Base-by-base conservation (phyloP, 257 asterid genomes). In the Nicotiana tabacum region DNA sequence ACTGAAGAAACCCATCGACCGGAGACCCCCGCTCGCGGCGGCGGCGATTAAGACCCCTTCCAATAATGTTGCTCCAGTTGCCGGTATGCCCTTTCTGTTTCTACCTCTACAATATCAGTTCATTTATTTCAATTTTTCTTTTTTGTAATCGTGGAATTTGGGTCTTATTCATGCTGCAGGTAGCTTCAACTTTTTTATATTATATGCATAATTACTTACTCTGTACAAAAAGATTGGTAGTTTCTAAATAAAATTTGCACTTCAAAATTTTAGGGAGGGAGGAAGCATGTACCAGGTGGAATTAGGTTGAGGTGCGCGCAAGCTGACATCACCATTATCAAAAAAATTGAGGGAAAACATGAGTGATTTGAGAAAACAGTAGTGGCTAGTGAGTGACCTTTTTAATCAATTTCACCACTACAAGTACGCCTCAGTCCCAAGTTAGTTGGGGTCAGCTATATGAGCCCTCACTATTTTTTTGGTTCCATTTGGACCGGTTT, bases 1-100 rank as follows among this genome's bases (percentile, higher is more conserved):
- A 78, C 89, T 88, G 78, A 89, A 86, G 67, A 93, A 95, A 33
- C 89, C 95, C 56, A 66, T 90, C 35, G 86, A 78, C 35, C 84
- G 82, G 62, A 85, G 87, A 5, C 89, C 90, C 66, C 87, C 76
- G 74, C 35, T 62, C 79, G 90, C 16, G 84, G 86, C 76, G 74
- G 30, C 66, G 82, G 90, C 16, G 85, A 87, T 89, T 64, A 88
- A 86, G 13, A 60, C 56, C 29, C 86, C 89, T 15, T 16, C 33
- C 29, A 81, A 68, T 72, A 87, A 89, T 62, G 88, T 62, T 82
- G 82, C 82, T 48, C 64, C 89, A n/a, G 88, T 46, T 78, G 56
- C 90, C 39, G 94, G 97, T 93, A 89, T 83, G 76, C 82, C 48
- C 35, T 51, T 65, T 33, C 15, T 32, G 6, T 16, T 64, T 57